Base-by-base conservation (phyloP, 352 stramenopile genomes). In the Pythium sp. region DNA sequence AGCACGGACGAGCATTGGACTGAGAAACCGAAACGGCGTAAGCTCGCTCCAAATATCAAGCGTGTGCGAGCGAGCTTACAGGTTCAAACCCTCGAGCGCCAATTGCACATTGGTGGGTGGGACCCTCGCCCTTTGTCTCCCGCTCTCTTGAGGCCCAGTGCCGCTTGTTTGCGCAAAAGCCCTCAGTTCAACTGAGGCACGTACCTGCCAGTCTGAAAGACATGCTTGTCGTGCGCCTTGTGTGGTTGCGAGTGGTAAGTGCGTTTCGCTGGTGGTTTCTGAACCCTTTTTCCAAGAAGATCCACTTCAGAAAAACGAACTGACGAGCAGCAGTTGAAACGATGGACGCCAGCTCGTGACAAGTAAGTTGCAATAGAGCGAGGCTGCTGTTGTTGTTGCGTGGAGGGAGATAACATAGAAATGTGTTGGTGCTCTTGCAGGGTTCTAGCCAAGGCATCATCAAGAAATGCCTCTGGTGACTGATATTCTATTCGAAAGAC, bases 11-110 rank as follows among this genome's bases (percentile, higher is more conserved):
- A 20, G 20, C 5, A n/a, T 47, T 18, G 2, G 18, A 47, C 41
- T n/a, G 15, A n/a, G 41, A 20, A 49, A 49, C 1, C 47, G 47
- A 55, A 55, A 9, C 47, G 47, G 20, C 47, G 47, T 55, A 28
- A 55, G 47, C 47, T 55, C 47, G 47, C 47, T 55, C 47, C 47
- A 28, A 49, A 49, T 11, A 49, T n/a, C 41, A 47, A 47, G 36
- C 9, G 36, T 43, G 24, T 26, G 36, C 36, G 36, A 43, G 36
- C 36, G 36, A 43, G 36, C 36, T 43, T 43, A 43, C 36, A 43
- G 36, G 36, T 43, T 43, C 36, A 43, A 43, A 43, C 36, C 36
- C 18, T 43, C 11, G 11, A 32, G 11, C 36, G 36, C 15, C 36
- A 43, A 43, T 15, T 11, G 36, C 36, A 8, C 36, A 43, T 49